phyloP scores from a whole-genome alignment of 202 grass and related monocot species.

The Elaeis oleifera region DNA sequence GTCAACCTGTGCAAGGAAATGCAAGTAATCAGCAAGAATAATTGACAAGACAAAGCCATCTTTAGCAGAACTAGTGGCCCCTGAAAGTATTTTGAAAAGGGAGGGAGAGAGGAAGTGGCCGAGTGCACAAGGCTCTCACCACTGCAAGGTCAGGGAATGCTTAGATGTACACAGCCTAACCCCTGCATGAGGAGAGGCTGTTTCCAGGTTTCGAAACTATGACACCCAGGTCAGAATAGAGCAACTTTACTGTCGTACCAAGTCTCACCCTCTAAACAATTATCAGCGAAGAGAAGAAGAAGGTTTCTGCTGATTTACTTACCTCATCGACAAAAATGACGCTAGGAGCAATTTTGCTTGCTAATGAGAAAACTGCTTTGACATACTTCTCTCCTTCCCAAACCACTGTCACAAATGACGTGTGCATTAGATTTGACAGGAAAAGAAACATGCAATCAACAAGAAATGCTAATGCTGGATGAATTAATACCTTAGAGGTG shows the following conservation, averaged over 20 bases:
- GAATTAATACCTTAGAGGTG: constrained; percentile 77
- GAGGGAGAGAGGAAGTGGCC: too few species aligned
- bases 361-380: constrained; percentile 95
- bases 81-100: too few species aligned
- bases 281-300: neutral
- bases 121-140: too few species aligned
- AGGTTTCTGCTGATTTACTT: constrained; percentile 8
- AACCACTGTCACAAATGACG: constrained; percentile 56
- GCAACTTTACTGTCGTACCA: too few species aligned
- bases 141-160: too few species aligned
- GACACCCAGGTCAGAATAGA: too few species aligned
- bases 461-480: constrained; percentile 2
- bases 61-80: too few species aligned
- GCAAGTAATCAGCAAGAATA: neutral
- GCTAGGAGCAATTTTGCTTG: constrained; percentile 97
- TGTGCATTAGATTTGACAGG: neutral
- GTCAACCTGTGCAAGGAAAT: constrained; percentile 54
- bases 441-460: neutral
- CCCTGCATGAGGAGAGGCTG: too few species aligned
- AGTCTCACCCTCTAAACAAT: too few species aligned
- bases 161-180: too few species aligned
- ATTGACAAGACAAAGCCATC: neutral
- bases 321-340: constrained; percentile 99
- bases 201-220: too few species aligned
- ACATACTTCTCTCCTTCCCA: constrained; percentile 99